A percentile compares a stretch with the other conserved stretches of the same genome.
These are phyloP conservation scores for Calonectria honghensis DNA, from an alignment of 2,329 filamentous ascomycete species.

Conservation along the genomic window DNA sequence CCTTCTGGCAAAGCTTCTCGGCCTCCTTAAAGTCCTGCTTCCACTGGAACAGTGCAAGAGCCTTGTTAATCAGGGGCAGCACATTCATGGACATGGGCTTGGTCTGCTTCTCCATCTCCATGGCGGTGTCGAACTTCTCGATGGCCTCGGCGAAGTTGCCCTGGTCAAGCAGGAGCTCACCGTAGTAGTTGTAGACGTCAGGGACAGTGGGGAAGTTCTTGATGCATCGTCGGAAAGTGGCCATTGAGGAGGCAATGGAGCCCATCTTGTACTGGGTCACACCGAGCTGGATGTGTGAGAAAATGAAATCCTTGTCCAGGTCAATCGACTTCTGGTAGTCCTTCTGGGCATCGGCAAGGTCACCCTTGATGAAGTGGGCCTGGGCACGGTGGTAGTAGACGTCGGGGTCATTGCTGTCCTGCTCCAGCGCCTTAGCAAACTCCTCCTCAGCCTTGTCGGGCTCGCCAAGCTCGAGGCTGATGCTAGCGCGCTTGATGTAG, in stretches of 20 bases:
- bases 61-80: slow-evolving; percentile 98
- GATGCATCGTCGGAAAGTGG: slow-evolving; percentile 96
- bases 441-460: slow-evolving; percentile 91
- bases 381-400: slow-evolving; percentile 99
- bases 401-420: slow-evolving; percentile 93
- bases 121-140: slow-evolving; percentile 98
- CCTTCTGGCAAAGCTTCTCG: slow-evolving; percentile 97
- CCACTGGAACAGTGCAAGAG: slow-evolving; percentile 97
- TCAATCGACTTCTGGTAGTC: slow-evolving; percentile 99
- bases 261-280: slow-evolving; percentile 99
- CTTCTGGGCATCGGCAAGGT: slow-evolving; percentile 94
- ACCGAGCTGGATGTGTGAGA: slow-evolving; percentile 99
- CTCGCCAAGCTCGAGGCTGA: slow-evolving; percentile 94
- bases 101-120: slow-evolving; percentile 97
- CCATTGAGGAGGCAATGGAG: slow-evolving; percentile 97
- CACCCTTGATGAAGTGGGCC: slow-evolving; percentile 96
- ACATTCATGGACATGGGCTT: slow-evolving; percentile 99
- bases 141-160: slow-evolving; percentile 96
- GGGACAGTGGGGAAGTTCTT: slow-evolving; percentile 99
- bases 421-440: slow-evolving; percentile 88
- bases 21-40: slow-evolving; percentile 97
- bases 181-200: slow-evolving; percentile 99
- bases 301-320: slow-evolving; percentile 96
- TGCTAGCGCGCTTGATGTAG: slow-evolving; percentile 99
- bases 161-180: slow-evolving; percentile 96